Conservation (phyloP, 768 basidiomycete genomes). For the Baorangia bicolor region DNA sequence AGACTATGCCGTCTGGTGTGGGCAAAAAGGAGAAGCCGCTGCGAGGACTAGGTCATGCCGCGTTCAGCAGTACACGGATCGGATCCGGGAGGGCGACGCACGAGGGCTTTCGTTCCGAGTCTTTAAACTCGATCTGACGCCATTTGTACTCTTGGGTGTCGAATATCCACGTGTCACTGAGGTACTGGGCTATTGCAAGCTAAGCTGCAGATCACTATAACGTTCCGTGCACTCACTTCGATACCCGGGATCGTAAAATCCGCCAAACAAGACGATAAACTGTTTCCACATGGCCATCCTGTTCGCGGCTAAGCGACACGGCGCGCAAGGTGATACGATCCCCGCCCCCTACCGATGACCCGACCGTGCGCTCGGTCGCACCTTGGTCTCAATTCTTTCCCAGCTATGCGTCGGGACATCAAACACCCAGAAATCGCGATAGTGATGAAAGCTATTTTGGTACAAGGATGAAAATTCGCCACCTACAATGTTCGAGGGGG, state of each 20-base stretch:
- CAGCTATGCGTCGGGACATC: conserved; percentile 76
- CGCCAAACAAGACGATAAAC: conserved; percentile 82
- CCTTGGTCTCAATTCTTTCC: conserved; percentile 88
- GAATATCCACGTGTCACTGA: conserved; percentile 84
- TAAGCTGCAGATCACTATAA: neutral
- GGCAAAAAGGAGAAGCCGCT: conserved; percentile 87
- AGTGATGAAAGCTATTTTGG: conserved; percentile 86
- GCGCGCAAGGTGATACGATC: neutral
- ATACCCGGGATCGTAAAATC: conserved; percentile 85
- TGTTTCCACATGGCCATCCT: conserved; percentile 93
- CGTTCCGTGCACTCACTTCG: conserved; percentile 49
- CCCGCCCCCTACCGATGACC: conserved; percentile 62
- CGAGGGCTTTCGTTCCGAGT: conserved; percentile 74
- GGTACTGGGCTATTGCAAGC: conserved; percentile 59
- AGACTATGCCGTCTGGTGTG: conserved; percentile 69
- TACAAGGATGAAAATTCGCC: conserved; percentile 85
- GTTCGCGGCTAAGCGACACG: neutral
- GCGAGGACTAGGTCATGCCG: conserved; percentile 47
- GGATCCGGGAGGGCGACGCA: conserved; percentile 32
- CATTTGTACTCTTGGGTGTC: conserved; percentile 86
- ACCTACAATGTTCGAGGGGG: conserved; percentile 37
- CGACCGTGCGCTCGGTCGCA: conserved; percentile 74
- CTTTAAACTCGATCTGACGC: conserved; percentile 72
- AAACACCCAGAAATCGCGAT: conserved; percentile 87
- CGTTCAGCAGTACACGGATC: neutral